A percentile compares a stretch with the other conserved stretches of the same genome.
Evolutionary conservation across 2,329 filamentous ascomycete species (phyloP).

Genomic region (Apiospora saccharicola): DNA sequence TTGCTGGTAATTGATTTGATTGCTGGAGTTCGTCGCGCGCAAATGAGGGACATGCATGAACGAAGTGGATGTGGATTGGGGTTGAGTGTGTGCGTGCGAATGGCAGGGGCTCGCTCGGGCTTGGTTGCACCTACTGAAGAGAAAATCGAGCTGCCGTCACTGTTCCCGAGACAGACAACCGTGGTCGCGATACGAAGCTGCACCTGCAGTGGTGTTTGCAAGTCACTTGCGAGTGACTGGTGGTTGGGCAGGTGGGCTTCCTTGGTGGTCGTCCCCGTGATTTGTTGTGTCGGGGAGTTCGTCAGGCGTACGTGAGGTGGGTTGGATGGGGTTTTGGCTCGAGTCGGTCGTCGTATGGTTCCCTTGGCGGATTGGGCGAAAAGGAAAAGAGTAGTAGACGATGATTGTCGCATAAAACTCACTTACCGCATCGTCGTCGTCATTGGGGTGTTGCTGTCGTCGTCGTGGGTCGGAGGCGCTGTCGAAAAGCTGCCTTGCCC

Average conservation of each 20-base stretch:
- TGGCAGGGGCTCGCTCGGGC: neutral
- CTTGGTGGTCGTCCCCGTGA: conserved; percentile 1
- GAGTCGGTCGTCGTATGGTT: neutral
- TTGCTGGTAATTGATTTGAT: conserved; percentile 7
- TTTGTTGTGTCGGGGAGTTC: conserved; percentile 8
- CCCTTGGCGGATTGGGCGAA: neutral
- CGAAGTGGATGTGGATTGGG: neutral
- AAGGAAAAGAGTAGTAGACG: neutral
- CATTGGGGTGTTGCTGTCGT: conserved; percentile 2
- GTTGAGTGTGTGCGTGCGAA: neutral
- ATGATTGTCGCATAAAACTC: conserved; percentile 3
- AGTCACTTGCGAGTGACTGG: neutral
- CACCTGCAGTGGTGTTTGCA: neutral
- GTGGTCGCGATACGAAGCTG: conserved; percentile 11
- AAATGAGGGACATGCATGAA: conserved; percentile 10
- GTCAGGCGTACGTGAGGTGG: neutral
- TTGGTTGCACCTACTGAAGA: conserved; percentile 2
- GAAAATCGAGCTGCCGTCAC: neutral
- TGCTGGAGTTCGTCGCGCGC: conserved; percentile 1
- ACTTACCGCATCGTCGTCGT: conserved; percentile 15
- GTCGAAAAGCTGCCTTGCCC: conserved; percentile 24
- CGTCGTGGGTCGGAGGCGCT: conserved; percentile 23
- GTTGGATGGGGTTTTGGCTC: neutral
- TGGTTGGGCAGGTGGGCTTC: neutral
- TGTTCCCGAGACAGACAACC: neutral